These are phyloP conservation scores for Aspergillus bridgeri DNA, from an alignment of 495 filamentous ascomycete genomes.

Conservation along the genomic window DNA sequence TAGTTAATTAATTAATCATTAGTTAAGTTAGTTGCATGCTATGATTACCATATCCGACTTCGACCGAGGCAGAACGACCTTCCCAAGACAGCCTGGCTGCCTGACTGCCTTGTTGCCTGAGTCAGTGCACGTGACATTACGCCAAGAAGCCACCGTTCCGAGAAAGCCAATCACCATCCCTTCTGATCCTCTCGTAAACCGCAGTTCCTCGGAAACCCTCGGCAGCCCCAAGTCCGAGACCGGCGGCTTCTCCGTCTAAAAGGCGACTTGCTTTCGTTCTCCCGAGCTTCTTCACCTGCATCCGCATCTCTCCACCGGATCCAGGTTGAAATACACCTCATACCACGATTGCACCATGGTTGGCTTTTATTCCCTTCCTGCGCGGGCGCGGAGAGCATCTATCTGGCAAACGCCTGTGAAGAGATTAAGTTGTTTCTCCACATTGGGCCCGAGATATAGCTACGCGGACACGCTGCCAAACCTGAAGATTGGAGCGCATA, in stretches of 20 bases:
- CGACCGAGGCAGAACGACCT: too few species aligned
- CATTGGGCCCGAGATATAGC: constrained; percentile 24
- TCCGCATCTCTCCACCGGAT: not conserved
- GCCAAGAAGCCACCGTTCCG: constrained; percentile 8
- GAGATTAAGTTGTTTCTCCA: constrained; percentile 37
- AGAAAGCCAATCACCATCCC: constrained; percentile 18
- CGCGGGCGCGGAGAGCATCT: constrained; percentile 12
- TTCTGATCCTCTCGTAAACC: not conserved
- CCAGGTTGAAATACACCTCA: not conserved
- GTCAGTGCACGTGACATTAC: not conserved
- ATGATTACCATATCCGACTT: too few species aligned
- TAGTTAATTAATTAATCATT: too few species aligned
- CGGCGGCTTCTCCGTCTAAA: not conserved
- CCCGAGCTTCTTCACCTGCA: constrained; percentile 6
- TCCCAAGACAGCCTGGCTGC: too few species aligned
- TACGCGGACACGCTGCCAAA: constrained; percentile 69
- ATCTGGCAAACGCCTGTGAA: constrained; percentile 5
- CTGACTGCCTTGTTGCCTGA: not conserved
- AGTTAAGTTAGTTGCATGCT: too few species aligned
- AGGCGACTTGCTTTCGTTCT: not conserved
- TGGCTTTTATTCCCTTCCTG: constrained; percentile 15
- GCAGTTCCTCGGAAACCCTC: constrained; percentile 9
- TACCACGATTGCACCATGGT: constrained; percentile 5
- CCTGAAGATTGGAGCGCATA: constrained; percentile 74
- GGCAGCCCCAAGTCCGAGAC: constrained; percentile 14